Evolutionary conservation across 345 rosid genomes (phyloP).

Genomic region (Aquilaria yunnanensis): DNA sequence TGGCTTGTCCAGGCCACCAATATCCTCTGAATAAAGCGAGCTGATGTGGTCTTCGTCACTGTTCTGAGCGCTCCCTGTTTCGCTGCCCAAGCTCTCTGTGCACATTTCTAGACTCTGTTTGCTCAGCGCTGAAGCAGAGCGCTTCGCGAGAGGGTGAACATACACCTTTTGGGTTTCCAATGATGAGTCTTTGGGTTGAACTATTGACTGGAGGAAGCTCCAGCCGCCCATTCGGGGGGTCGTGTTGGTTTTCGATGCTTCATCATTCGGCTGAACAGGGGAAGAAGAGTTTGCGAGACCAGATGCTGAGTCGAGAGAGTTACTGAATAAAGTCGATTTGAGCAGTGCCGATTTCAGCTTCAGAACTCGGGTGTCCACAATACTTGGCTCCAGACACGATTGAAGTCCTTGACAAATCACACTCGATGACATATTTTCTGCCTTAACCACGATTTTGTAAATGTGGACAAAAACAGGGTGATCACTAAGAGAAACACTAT

Average conservation of each 20-base stretch:
- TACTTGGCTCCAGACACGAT: constrained; percentile 40
- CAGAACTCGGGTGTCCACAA: constrained; percentile 26
- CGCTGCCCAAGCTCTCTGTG: constrained; percentile 82
- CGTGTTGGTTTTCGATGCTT: not conserved
- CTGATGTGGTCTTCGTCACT: constrained; percentile 29
- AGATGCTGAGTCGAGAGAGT: not conserved
- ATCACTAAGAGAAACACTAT: constrained; percentile 13
- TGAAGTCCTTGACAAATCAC: constrained; percentile 38
- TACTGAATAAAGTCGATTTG: constrained; percentile 2
- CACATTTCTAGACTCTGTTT: constrained; percentile 76
- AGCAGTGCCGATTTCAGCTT: constrained; percentile 36
- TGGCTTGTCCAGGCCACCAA: constrained; percentile 4
- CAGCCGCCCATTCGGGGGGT: constrained; percentile 27
- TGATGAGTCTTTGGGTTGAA: constrained; percentile 15
- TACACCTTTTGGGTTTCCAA: constrained; percentile 22
- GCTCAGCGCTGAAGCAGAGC: constrained; percentile 38
- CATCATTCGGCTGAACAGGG: constrained; percentile 13
- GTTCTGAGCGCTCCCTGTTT: constrained; percentile 49
- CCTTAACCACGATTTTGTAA: constrained; percentile 1
- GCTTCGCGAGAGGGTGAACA: constrained; percentile 51
- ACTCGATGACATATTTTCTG: constrained; percentile 34
- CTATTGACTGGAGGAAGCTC: constrained; percentile 50
- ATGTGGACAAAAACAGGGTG: constrained; percentile 12
- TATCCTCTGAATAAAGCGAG: constrained; percentile 16
- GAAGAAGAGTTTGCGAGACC: not conserved